Evolutionary conservation across 371 early-diverging fungal genomes (phyloP).

Genomic region (Parasitella parasitica): DNA sequence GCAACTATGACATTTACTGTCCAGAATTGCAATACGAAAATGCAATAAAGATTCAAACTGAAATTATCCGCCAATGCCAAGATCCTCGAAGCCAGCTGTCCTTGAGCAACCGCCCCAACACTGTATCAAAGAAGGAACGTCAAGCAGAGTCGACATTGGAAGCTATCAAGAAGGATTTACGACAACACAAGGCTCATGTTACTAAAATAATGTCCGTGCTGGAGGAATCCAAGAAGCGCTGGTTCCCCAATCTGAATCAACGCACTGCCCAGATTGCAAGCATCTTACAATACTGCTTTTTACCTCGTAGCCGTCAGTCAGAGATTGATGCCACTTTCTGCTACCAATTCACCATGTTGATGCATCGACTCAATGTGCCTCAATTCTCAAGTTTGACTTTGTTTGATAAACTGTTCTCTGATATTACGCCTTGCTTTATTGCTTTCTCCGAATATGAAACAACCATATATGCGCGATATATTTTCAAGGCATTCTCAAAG

Average conservation of each 20-base stretch:
- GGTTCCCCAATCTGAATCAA: slow-evolving; percentile 66
- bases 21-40: slow-evolving; percentile 71
- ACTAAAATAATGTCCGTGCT: slow-evolving; percentile 52
- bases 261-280: slow-evolving; percentile 51
- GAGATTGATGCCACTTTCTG: slow-evolving; percentile 82
- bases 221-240: slow-evolving; percentile 61
- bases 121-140: slow-evolving; percentile 35
- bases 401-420: slow-evolving; percentile 68
- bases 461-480: slow-evolving; percentile 68
- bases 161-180: slow-evolving; percentile 33
- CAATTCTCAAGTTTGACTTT: slow-evolving; percentile 80
- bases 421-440: slow-evolving; percentile 51
- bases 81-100: slow-evolving; percentile 33
- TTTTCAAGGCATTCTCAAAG: slow-evolving; percentile 58
- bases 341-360: slow-evolving; percentile 75
- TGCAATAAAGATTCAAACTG: slow-evolving; percentile 64
- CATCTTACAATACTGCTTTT: slow-evolving; percentile 78
- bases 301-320: slow-evolving; percentile 76
- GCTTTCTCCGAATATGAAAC: slow-evolving; percentile 79
- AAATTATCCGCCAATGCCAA: slow-evolving; percentile 41
- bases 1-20: slow-evolving; percentile 79
- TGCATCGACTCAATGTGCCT: slow-evolving; percentile 76
- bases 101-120: slow-evolving; percentile 29
- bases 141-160: slow-evolving; percentile 39
- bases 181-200: slow-evolving; percentile 49